Percentiles rank a stretch among this genome's conserved stretches.
These are phyloP conservation scores for Limonium bicolor DNA, from an alignment of 148 eudicot genomes.

Conservation along the genomic window DNA sequence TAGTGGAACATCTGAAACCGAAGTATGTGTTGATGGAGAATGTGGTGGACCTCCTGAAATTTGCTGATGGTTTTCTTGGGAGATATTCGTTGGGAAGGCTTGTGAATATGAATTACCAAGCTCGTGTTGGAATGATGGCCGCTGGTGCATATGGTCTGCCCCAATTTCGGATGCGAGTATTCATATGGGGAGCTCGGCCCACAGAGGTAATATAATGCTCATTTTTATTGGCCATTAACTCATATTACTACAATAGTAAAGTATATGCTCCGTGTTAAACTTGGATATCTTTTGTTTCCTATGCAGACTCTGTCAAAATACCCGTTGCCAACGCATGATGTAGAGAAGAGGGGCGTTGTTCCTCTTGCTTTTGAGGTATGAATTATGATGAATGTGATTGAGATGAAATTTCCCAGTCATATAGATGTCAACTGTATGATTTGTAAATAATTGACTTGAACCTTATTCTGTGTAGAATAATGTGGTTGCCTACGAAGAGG, in stretches of 20 bases:
- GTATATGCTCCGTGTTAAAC: too few relatives aligned
- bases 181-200: constrained; percentile 63
- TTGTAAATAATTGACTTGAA: not conserved
- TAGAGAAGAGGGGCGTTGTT: constrained; percentile 37
- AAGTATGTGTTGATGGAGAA: constrained; percentile 63
- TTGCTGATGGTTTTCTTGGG: constrained; percentile 42
- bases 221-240: not conserved
- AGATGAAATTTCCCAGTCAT: not conserved
- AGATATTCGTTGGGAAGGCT: constrained; percentile 60
- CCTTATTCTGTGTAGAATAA: constrained; percentile 24
- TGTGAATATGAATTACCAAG: constrained; percentile 58
- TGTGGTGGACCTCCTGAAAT: constrained; percentile 57
- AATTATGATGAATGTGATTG: too few relatives aligned
- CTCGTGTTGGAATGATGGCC: constrained; percentile 69
- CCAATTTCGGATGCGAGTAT: constrained; percentile 66
- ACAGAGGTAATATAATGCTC: constrained; percentile 45
- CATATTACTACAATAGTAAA: too few relatives aligned
- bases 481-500: constrained; percentile 42
- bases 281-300: not conserved
- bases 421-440: not conserved
- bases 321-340: constrained; percentile 70
- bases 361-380: constrained; percentile 68
- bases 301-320: constrained; percentile 66
- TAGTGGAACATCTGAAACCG: constrained; percentile 47
- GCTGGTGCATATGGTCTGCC: constrained; percentile 81